phyloP scores from a whole-genome alignment of 345 rosid genomes.

The Boechera retrofracta region DNA sequence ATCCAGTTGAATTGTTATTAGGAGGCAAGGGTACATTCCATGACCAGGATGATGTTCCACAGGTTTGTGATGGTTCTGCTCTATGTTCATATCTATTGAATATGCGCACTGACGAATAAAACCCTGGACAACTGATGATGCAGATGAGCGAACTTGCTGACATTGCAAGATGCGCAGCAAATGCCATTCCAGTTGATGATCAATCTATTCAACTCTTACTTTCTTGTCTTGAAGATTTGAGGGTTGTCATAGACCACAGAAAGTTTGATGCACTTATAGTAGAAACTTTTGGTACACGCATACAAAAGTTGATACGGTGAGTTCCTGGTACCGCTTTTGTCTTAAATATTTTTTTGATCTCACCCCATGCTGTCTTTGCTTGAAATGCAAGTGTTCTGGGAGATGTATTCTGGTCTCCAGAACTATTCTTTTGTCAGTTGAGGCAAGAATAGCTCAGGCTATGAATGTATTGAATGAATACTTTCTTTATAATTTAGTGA shows the following conservation, averaged over 20 bases:
- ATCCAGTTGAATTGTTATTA: slow-evolving; percentile 73
- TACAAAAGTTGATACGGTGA: slow-evolving; percentile 82
- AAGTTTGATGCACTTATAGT: slow-evolving; percentile 86
- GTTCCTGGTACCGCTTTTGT: slow-evolving; percentile 35
- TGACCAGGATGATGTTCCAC: slow-evolving; percentile 80
- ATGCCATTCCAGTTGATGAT: slow-evolving; percentile 63
- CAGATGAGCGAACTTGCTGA: slow-evolving; percentile 93
- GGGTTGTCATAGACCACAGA: slow-evolving; percentile 64
- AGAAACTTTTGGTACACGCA: slow-evolving; percentile 87
- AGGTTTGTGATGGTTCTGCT: slow-evolving; percentile 53
- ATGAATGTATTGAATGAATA: background rate
- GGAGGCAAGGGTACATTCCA: slow-evolving; percentile 70
- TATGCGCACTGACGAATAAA: slow-evolving; percentile 24
- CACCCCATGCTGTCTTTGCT: background rate
- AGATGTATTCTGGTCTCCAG: slow-evolving; percentile 23
- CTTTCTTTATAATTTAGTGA: slow-evolving; percentile 56
- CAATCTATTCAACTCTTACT: slow-evolving; percentile 61
- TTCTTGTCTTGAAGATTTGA: slow-evolving; percentile 70
- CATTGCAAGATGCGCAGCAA: slow-evolving; percentile 82
- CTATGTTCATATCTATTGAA: slow-evolving; percentile 1
- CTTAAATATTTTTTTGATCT: slow-evolving; percentile 3
- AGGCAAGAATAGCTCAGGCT: background rate
- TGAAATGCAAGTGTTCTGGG: slow-evolving; percentile 25
- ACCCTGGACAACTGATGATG: slow-evolving; percentile 39
- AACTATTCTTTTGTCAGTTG: slow-evolving; percentile 26